These are phyloP conservation scores for Aspergillus vadensis DNA, from an alignment of 2,329 filamentous ascomycete species.

Conservation along the genomic window DNA sequence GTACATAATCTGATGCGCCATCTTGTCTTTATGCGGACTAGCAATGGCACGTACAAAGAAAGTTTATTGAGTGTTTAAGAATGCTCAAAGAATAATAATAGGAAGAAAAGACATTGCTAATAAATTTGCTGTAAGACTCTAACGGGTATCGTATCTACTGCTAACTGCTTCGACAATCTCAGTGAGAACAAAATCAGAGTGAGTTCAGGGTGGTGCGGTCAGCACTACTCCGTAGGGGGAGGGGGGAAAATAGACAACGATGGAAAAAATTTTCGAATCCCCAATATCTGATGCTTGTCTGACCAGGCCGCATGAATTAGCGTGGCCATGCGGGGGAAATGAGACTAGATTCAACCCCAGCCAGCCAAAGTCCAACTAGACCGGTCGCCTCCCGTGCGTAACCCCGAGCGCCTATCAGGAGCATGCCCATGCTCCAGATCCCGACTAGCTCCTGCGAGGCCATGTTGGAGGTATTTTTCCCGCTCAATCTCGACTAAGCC, in stretches of 20 bases:
- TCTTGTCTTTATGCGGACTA: background rate
- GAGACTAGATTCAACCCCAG: constrained; percentile 40
- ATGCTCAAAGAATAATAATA: background rate
- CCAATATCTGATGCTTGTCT: background rate
- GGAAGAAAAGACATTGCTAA: background rate
- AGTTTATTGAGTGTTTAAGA: background rate
- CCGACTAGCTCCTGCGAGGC: constrained; percentile 49
- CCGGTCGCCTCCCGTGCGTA: constrained; percentile 45
- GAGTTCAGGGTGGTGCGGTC: background rate
- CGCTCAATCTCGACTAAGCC: constrained; percentile 66
- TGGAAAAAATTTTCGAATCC: background rate
- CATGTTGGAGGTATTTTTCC: constrained; percentile 61
- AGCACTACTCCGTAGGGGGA: background rate
- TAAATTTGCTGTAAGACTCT: constrained; percentile 4
- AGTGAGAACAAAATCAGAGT: background rate
- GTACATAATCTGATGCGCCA: constrained; percentile 5
- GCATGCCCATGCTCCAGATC: constrained; percentile 41
- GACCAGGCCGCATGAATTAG: background rate
- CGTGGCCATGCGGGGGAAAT: background rate
- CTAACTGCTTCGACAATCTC: constrained; percentile 2
- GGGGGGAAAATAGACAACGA: background rate
- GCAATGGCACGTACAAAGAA: background rate
- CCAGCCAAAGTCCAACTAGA: constrained; percentile 54
- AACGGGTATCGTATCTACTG: constrained; percentile 19
- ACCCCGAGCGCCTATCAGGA: constrained; percentile 43